Conservation (phyloP, 352 stramenopile species). For the Globisporangium cystogenes region DNA sequence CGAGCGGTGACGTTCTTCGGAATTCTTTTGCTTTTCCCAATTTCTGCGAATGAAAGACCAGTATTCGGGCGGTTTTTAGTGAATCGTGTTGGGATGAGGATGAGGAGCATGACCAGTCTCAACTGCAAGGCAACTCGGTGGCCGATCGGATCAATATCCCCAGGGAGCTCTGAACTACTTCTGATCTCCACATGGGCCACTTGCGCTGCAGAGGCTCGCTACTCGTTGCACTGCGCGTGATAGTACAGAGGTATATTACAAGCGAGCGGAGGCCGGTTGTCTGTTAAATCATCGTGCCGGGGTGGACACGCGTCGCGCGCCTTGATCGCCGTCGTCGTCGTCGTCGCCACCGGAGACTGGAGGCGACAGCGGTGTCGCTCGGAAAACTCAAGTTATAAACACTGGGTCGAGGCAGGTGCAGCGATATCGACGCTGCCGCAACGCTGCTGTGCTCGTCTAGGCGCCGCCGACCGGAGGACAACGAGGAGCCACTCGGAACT, state of each 20-base stretch:
- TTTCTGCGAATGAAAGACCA: neutral
- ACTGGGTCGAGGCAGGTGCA: neutral
- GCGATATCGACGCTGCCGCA: neutral
- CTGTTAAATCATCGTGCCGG: neutral
- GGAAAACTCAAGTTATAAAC: slow-evolving; percentile 2
- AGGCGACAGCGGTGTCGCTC: neutral
- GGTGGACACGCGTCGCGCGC: neutral
- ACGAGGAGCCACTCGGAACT: too few species aligned
- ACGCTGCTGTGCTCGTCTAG: neutral
- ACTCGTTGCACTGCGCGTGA: too few species aligned
- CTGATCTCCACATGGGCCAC: too few species aligned
- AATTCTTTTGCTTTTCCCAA: neutral
- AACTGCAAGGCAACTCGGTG: too few species aligned
- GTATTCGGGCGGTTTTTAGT: neutral
- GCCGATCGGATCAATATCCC: too few species aligned
- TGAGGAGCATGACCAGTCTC: too few species aligned
- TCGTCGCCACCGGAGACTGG: neutral
- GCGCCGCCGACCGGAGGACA: too few species aligned
- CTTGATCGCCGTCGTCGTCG: neutral
- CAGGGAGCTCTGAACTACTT: too few species aligned
- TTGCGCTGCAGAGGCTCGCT: too few species aligned
- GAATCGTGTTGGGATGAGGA: too few species aligned
- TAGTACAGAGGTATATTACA: neutral
- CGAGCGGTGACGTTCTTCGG: neutral
- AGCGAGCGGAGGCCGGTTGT: too few species aligned